These are phyloP conservation scores for Podospora appendiculata DNA, from an alignment of 495 filamentous ascomycete species.

Conservation along the genomic window DNA sequence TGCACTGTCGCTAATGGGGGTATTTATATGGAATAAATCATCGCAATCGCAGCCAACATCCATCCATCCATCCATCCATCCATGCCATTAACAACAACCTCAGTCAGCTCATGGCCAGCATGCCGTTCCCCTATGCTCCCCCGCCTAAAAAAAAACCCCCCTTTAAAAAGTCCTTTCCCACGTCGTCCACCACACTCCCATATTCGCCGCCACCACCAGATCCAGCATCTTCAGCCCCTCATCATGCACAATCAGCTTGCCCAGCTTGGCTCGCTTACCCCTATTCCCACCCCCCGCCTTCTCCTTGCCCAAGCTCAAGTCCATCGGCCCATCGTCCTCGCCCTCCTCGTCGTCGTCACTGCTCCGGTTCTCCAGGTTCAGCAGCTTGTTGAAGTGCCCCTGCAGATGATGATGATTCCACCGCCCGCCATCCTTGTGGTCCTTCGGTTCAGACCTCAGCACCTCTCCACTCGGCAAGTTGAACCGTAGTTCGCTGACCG, in stretches of 20 bases:
- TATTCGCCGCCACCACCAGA: constrained; percentile 80
- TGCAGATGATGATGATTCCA: constrained; percentile 18
- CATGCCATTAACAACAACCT: too few relatives aligned
- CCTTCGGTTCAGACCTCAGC: not conserved
- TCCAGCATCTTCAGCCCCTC: constrained; percentile 96
- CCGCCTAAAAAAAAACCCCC: not conserved
- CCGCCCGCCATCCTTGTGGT: not conserved
- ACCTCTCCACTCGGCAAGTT: constrained; percentile 51
- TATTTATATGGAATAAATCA: too few relatives aligned
- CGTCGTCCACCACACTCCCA: constrained; percentile 87
- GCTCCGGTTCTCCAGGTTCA: constrained; percentile 13
- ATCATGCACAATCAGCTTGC: constrained; percentile 83
- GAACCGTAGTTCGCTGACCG: constrained; percentile 80
- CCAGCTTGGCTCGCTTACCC: constrained; percentile 83
- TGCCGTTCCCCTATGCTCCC: too few relatives aligned
- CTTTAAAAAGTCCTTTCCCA: constrained; percentile 54
- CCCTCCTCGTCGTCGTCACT: constrained; percentile 20
- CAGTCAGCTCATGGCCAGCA: too few relatives aligned
- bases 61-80: too few relatives aligned
- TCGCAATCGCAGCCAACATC: too few relatives aligned
- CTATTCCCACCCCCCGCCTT: constrained; percentile 70
- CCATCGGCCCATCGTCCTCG: constrained; percentile 35
- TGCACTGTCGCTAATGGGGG: too few relatives aligned
- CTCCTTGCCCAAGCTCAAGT: constrained; percentile 70
- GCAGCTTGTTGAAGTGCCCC: constrained; percentile 28